These are phyloP conservation scores for Artemisia argyi DNA, from an alignment of 129 eudicot species.

Conservation along the genomic window DNA sequence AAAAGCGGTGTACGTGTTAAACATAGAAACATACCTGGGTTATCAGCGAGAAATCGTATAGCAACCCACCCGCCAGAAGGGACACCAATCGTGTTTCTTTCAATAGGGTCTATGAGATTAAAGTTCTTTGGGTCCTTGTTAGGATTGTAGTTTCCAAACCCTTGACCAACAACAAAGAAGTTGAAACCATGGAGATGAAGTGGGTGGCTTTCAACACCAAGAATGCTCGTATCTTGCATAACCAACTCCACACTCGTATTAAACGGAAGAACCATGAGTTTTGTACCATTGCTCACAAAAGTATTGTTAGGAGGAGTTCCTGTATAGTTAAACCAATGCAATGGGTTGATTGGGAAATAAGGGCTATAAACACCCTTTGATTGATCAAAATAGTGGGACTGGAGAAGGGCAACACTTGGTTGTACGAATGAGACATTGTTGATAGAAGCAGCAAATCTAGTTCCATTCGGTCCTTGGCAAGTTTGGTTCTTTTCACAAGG, in stretches of 20 bases:
- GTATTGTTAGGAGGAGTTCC: constrained; percentile 60
- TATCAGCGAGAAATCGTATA: constrained; percentile 23
- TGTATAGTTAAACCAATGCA: constrained; percentile 48
- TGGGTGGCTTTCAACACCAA: constrained; percentile 40
- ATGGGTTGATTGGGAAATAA: constrained; percentile 43
- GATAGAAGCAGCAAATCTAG: constrained; percentile 26
- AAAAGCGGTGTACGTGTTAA: neutral
- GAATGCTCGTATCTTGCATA: constrained; percentile 59
- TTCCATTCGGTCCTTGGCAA: constrained; percentile 38
- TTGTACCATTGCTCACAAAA: constrained; percentile 46
- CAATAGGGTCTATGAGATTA: constrained; percentile 52
- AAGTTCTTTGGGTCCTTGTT: constrained; percentile 25
- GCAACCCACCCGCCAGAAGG: constrained; percentile 38
- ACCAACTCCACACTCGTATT: constrained; percentile 58
- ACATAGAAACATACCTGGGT: constrained; percentile 15
- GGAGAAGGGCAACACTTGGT: constrained; percentile 31
- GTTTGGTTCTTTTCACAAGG: constrained; percentile 25
- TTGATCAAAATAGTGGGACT: constrained; percentile 25
- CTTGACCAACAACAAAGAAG: constrained; percentile 63
- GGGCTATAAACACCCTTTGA: constrained; percentile 36
- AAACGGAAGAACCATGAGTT: constrained; percentile 47
- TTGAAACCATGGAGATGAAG: constrained; percentile 63
- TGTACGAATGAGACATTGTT: constrained; percentile 34
- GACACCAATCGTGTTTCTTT: constrained; percentile 60
- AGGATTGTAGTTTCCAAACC: constrained; percentile 49